Percentiles rank a stretch among this genome's conserved stretches.
Evolutionary conservation across 177 flowering plant genomes (phyloP).

Genomic region (Vitis hybrid): DNA sequence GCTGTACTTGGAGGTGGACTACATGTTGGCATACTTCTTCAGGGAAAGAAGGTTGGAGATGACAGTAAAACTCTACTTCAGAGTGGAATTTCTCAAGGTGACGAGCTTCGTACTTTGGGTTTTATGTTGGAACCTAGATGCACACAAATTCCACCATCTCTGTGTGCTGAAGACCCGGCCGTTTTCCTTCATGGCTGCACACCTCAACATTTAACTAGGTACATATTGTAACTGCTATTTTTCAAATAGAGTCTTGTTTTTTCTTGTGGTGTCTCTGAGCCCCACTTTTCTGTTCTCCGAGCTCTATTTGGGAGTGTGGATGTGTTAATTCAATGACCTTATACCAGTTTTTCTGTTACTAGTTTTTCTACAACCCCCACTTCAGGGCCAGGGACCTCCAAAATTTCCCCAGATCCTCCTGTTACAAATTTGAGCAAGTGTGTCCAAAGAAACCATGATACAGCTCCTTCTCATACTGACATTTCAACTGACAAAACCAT

Average conservation of each 20-base stretch:
- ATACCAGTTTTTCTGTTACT: slow-evolving; percentile 1
- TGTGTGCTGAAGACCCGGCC: slow-evolving; percentile 39
- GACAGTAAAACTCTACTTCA: slow-evolving; percentile 78
- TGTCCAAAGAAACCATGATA: slow-evolving; percentile 70
- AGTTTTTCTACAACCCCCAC: slow-evolving; percentile 36
- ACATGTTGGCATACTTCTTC: slow-evolving; percentile 75
- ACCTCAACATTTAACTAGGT: slow-evolving; percentile 52
- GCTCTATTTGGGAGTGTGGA: not conserved
- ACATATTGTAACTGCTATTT: not conserved
- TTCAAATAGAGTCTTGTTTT: not conserved
- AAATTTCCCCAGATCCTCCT: slow-evolving; percentile 31
- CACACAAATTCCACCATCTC: slow-evolving; percentile 32
- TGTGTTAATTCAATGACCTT: not conserved
- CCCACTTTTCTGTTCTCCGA: too few relatives aligned
- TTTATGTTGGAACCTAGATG: slow-evolving; percentile 75
- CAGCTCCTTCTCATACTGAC: slow-evolving; percentile 55
- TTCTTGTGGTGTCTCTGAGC: too few relatives aligned
- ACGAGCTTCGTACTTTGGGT: slow-evolving; percentile 65
- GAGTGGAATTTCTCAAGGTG: slow-evolving; percentile 68
- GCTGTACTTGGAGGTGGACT: slow-evolving; percentile 79
- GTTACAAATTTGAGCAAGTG: slow-evolving; percentile 28
- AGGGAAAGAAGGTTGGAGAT: slow-evolving; percentile 84
- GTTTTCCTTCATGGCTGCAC: slow-evolving; percentile 30
- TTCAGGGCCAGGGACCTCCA: slow-evolving; percentile 23
- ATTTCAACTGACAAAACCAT: slow-evolving; percentile 39